phyloP scores from a whole-genome alignment of 768 basidiomycete species.

The Naematelia encephala region DNA sequence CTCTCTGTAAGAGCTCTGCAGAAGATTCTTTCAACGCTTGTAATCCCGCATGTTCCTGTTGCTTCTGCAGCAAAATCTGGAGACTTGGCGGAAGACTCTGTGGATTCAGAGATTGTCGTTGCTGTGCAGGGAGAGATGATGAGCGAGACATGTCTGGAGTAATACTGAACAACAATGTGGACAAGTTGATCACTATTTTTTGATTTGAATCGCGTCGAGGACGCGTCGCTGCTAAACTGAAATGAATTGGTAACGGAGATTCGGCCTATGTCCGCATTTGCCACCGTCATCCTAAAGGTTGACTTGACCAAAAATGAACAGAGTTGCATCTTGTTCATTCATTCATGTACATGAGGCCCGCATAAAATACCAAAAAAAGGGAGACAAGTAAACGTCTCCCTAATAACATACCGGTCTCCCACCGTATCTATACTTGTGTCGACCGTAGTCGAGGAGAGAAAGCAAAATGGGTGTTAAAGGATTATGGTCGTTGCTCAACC shows the following conservation, averaged over 20 bases:
- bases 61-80: conserved; percentile 48
- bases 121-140: background rate
- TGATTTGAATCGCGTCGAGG: background rate
- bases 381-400: background rate
- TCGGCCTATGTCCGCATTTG: background rate
- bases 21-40: conserved; percentile 46
- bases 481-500: conserved; percentile 84
- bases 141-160: background rate
- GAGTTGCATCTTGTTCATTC: no score
- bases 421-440: background rate
- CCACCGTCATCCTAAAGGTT: background rate
- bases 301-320: no score
- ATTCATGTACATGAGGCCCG: background rate
- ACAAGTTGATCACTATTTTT: background rate
- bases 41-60: conserved; percentile 51
- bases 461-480: conserved; percentile 91
- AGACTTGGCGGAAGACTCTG: conserved; percentile 33
- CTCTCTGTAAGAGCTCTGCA: conserved; percentile 37
- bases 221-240: no score
- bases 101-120: conserved; percentile 8
- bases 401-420: conserved; percentile 3
- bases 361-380: background rate
- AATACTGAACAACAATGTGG: background rate
- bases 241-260: no score
- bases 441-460: no score